Base-by-base conservation (phyloP, 2,329 filamentous ascomycete genomes). In the Fusarium nygamai region DNA sequence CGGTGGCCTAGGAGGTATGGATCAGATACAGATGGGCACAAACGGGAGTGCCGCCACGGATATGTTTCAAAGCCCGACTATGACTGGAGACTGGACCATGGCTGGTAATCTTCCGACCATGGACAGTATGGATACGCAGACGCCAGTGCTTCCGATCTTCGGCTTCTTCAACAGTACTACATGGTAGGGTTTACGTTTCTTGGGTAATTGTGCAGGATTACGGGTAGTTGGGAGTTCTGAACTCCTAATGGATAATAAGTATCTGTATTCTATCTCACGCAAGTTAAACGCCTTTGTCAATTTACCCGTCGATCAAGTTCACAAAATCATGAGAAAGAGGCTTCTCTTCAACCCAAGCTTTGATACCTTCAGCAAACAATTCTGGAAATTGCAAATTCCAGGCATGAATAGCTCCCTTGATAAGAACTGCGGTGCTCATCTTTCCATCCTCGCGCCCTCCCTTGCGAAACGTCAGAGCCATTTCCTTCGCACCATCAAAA, bases 351-450 rank as follows among this genome's bases (percentile, higher is more conserved):
- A 83, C 67, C 84, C 84, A 86, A 13, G 82, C 81, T 62, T 71
- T 77, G 10, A 85, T 76, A 1, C 81, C 81, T 24, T 76, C 69
- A 0, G 83, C 82, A 69, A 85, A 85, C 4, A 85, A 51, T 41
- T 81, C 74, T 0, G 84, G 84, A 34, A 82, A 74, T 48, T 86
- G 84, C 50, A 85, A 61, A 57, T 85, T 81, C 84, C 84, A 86
- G 16, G 78, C 80, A 74, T 85, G 84, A 2, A 67, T 51, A 3
- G 48, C 65, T 1, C 48, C 54, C 27, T 56, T 66, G 22, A 71
- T 51, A 1, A 64, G 44, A 16, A 34, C 50, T 2, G 67, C 58
- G 0, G 22, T 16, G 10, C 58, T 69, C 19, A 14, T 53, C 33
- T 13, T 69, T 11, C 65, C 67, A 2, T 47, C 38, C 1, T 1